Evolutionary conservation across 2,329 filamentous ascomycete genomes (phyloP).

Genomic region (Botryosphaeria dothidea): DNA sequence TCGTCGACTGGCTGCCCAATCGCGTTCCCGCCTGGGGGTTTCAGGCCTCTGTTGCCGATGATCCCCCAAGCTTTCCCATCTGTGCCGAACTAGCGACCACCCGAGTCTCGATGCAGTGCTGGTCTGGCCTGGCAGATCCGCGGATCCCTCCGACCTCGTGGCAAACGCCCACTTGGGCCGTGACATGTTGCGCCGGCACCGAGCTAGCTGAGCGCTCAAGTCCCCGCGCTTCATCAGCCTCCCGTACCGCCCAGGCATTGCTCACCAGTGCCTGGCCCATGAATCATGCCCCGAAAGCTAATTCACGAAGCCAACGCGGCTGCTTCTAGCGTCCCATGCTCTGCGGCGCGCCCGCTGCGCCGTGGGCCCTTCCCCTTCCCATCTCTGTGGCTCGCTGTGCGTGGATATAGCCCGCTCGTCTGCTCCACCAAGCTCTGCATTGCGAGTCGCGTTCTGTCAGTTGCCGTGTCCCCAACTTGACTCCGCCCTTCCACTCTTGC

Average conservation of each 20-base stretch:
- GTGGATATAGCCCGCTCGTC: constrained; percentile 3
- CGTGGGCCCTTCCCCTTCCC: background rate
- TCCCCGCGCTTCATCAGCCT: constrained; percentile 14
- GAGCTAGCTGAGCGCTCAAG: background rate
- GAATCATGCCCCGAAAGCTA: constrained; percentile 8
- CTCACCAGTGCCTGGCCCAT: background rate
- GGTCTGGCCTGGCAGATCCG: background rate
- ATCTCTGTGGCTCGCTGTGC: background rate
- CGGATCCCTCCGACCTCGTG: constrained; percentile 12
- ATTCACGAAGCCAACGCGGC: constrained; percentile 3
- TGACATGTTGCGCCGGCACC: background rate
- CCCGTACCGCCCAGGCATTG: too few relatives aligned
- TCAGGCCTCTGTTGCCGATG: background rate
- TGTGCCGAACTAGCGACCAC: background rate
- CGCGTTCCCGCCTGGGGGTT: background rate
- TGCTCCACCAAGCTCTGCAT: constrained; percentile 8
- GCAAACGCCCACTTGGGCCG: constrained; percentile 6
- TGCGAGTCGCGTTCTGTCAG: background rate
- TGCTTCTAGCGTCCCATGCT: constrained; percentile 8
- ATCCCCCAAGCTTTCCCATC: background rate
- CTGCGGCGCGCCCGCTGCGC: background rate
- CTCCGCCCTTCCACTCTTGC: background rate
- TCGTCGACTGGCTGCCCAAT: background rate
- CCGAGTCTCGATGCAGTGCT: background rate
- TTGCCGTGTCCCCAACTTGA: background rate